These are phyloP conservation scores for Xerocomus potaroensis DNA, from an alignment of 768 basidiomycete genomes.

Conservation along the genomic window DNA sequence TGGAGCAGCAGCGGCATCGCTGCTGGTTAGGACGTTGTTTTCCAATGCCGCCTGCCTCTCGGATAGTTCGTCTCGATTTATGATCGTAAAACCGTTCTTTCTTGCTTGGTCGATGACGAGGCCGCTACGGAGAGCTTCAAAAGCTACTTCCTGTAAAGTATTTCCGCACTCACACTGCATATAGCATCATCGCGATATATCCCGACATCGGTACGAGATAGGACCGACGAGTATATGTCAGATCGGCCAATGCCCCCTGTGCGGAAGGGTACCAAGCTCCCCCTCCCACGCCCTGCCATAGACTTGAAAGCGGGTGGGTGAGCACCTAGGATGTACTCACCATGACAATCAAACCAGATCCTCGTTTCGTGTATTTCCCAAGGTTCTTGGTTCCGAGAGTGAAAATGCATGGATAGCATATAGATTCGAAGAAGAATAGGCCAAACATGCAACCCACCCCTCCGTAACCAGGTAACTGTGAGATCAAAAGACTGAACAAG, in stretches of 20 bases:
- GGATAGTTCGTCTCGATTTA: constrained; percentile 42
- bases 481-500: constrained; percentile 47
- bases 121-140: constrained; percentile 35
- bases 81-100: constrained; percentile 47
- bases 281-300: constrained; percentile 50
- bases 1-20: neutral
- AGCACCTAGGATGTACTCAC: constrained; percentile 19
- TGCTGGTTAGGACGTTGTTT: neutral
- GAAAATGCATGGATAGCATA: constrained; percentile 69
- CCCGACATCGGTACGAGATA: constrained; percentile 60
- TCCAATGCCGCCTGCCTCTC: constrained; percentile 13
- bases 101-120: constrained; percentile 48
- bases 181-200: constrained; percentile 53
- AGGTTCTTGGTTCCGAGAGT: constrained; percentile 63
- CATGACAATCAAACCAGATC: constrained; percentile 65
- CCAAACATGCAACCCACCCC: constrained; percentile 60
- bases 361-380: constrained; percentile 55
- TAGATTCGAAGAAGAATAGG: constrained; percentile 74
- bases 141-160: neutral
- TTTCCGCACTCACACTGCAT: constrained; percentile 44
- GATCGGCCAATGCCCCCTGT: constrained; percentile 53
- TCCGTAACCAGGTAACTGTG: constrained; percentile 46
- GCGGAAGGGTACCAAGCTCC: constrained; percentile 69
- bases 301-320: neutral
- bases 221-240: constrained; percentile 45